phyloP scores from a whole-genome alignment of 2,329 filamentous ascomycete species.

The Ceratocystis destructans region DNA sequence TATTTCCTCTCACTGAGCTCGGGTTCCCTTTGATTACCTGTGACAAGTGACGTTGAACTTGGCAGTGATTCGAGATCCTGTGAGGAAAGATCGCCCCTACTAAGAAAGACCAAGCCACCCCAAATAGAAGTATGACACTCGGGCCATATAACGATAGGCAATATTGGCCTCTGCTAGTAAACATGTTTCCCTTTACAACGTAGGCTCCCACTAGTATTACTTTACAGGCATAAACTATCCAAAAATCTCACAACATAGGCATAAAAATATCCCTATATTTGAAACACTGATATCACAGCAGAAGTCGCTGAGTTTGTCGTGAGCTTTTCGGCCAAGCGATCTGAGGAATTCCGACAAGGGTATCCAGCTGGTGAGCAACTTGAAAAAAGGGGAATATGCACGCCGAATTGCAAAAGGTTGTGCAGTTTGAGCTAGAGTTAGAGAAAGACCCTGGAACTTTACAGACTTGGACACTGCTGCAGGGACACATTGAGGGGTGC shows the following conservation, averaged over 20 bases:
- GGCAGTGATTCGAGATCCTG: not conserved
- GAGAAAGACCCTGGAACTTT: not conserved
- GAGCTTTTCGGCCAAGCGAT: not conserved
- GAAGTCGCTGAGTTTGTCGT: not conserved
- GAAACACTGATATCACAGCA: slow-evolving; percentile 1
- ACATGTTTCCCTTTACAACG: not conserved
- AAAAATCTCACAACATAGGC: not conserved
- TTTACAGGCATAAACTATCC: not conserved
- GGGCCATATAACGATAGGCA: not conserved
- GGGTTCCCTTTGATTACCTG: not conserved
- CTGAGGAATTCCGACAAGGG: too few relatives aligned
- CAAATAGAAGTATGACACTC: not conserved
- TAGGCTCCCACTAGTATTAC: not conserved
- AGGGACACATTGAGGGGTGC: slow-evolving; percentile 2
- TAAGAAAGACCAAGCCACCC: not conserved
- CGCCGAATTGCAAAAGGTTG: not conserved
- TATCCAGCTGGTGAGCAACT: not conserved
- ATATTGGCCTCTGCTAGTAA: not conserved
- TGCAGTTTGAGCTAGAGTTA: not conserved
- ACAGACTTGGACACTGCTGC: not conserved
- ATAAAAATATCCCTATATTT: slow-evolving; percentile 8
- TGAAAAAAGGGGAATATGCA: not conserved
- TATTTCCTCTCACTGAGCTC: not conserved
- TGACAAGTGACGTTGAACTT: not conserved
- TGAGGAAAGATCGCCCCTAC: not conserved